Base-by-base conservation (phyloP, 164 flowering plant genomes). In the Umbilicus rupestris region DNA sequence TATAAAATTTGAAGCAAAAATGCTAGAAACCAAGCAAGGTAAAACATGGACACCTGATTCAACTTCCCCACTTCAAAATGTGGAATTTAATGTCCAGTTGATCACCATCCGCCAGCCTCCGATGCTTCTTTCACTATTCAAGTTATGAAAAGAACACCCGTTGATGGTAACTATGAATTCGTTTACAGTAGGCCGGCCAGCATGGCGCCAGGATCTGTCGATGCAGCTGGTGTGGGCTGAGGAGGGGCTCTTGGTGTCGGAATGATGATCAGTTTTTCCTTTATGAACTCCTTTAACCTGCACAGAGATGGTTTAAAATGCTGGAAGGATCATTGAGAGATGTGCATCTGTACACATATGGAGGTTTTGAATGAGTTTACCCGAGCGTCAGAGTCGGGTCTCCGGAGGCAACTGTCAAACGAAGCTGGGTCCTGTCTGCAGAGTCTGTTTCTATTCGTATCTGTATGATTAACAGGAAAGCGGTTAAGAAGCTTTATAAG, bases 261-360 rank as follows among this genome's bases (percentile, higher is more conserved):
- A 44, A 95, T 79, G 81, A 35, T 72, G 57, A 92, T 74, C 69
- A 95, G 72, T 62, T 81, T 97, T 73, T 95, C 99, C 77, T 95
- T 95, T 72, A 95, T 75, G 68, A 86, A 95, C 71, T 95, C 99
- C 77, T 92, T 92, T 82, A 95, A 76, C 88, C 99, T 95, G 90
- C 66, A 45, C 10, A 68, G 58, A 41, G 20, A 65, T n/a, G 46
- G 69, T 72, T 70, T 69, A n/a, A n/a, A 46, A 12, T 10, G 28
- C 26, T 63, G 65, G n/a, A n/a, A 62, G 3, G 17, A 30, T 35
- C 37, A 33, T 3, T 11, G 10, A 62, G 37, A 62, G 50, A 3
- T 28, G 41, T 26, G 17, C 11, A 15, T 20, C 39, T 19, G 8
- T 5, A 35, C 45, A 3, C 26, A 58, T 35, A 11, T n/a, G 19